Conservation (phyloP, 2,329 filamentous ascomycete genomes). For the Apiospora pterosperma region DNA sequence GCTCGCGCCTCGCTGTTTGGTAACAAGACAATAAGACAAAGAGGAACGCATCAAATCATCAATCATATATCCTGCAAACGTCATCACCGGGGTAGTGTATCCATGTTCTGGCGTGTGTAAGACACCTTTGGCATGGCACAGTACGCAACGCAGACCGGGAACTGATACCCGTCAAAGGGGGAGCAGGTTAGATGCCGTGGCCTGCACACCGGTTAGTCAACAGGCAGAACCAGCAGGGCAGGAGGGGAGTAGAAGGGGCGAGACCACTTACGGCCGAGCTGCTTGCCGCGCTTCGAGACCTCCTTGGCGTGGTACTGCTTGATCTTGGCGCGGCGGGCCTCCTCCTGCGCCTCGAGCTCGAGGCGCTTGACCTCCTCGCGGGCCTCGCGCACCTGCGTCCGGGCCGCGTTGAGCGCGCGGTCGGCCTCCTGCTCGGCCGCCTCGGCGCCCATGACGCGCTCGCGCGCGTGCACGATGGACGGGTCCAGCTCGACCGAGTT, state of each 20-base stretch:
- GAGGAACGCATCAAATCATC: not conserved
- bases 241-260: too few relatives aligned
- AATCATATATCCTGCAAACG: not conserved
- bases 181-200: not conserved
- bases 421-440: conserved; percentile 63
- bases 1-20: not conserved
- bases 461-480: conserved; percentile 56
- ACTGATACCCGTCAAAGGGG: not conserved
- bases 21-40: not conserved
- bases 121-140: not conserved
- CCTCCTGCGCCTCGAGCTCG: conserved; percentile 63
- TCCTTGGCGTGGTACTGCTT: conserved; percentile 64
- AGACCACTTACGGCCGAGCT: conserved; percentile 59
- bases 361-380: conserved; percentile 59
- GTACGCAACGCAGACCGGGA: not conserved
- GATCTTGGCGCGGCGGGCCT: conserved; percentile 62
- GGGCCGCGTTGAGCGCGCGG: conserved; percentile 55
- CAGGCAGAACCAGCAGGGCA: too few relatives aligned
- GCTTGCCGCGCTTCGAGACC: conserved; percentile 65
- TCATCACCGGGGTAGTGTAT: too few relatives aligned
- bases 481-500: conserved; percentile 52
- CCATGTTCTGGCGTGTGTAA: too few relatives aligned
- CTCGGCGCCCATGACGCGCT: conserved; percentile 62
- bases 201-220: not conserved
- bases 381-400: conserved; percentile 58